These are phyloP conservation scores for Deinandra increscens DNA, from an alignment of 129 eudicot genomes.

Conservation along the genomic window DNA sequence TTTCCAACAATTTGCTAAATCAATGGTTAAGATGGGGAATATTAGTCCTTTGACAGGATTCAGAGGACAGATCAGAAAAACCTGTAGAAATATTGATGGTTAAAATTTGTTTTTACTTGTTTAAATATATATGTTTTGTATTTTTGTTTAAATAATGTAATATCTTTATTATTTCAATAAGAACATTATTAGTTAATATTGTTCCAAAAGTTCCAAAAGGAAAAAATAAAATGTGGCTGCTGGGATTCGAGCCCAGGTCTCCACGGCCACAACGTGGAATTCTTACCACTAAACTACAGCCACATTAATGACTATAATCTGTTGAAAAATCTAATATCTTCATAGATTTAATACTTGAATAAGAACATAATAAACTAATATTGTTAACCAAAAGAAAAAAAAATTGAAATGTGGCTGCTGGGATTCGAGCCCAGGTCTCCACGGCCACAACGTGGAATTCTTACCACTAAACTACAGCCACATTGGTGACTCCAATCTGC, in stretches of 20 bases:
- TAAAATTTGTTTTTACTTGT: background rate
- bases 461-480: constrained; percentile 99
- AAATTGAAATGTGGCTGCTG: constrained; percentile 84
- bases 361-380: background rate
- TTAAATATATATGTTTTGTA: background rate
- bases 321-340: background rate
- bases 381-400: no score
- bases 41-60: constrained; percentile 44
- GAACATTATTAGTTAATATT: background rate
- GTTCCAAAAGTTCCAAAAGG: no score
- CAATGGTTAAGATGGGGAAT: constrained; percentile 55
- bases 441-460: constrained; percentile 99
- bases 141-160: background rate
- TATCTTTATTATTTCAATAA: background rate
- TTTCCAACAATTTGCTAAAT: constrained; percentile 42
- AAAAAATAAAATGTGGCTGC: constrained; percentile 69
- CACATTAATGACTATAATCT: constrained; percentile 38
- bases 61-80: constrained; percentile 44
- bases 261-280: constrained; percentile 99
- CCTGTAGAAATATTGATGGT: constrained; percentile 35
- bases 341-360: background rate
- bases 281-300: constrained; percentile 99
- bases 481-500: constrained; percentile 28
- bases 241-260: constrained; percentile 99
- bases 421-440: constrained; percentile 99